These are phyloP conservation scores for Grosmannia clavigera DNA, from an alignment of 2,329 filamentous ascomycete genomes.

Conservation along the genomic window DNA sequence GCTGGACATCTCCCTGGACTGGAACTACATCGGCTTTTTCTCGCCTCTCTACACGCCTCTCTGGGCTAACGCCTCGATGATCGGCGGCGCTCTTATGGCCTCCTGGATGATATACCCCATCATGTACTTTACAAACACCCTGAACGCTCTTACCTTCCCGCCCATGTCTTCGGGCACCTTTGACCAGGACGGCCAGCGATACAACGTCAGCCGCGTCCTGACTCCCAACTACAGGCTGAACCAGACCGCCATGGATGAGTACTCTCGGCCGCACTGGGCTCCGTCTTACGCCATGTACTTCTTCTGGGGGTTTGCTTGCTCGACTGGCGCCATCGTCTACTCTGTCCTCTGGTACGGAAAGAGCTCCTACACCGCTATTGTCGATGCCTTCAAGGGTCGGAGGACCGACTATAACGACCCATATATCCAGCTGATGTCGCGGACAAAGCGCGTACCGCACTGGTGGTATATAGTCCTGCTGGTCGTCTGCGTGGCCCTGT, in stretches of 20 bases:
- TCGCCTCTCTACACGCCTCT: constrained; percentile 21
- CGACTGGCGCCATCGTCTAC: constrained; percentile 19
- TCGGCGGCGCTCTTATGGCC: constrained; percentile 21
- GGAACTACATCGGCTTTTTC: constrained; percentile 28
- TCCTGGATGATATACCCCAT: constrained; percentile 25
- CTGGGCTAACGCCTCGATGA: constrained; percentile 23
- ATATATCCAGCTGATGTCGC: constrained; percentile 12
- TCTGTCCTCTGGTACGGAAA: constrained; percentile 23
- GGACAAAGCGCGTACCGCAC: constrained; percentile 10
- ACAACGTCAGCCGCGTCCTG: constrained; percentile 30
- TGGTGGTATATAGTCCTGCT: constrained; percentile 18
- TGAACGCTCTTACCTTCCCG: constrained; percentile 26
- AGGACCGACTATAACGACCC: constrained; percentile 19
- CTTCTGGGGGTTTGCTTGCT: constrained; percentile 22
- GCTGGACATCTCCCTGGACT: constrained; percentile 28
- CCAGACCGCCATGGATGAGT: constrained; percentile 18
- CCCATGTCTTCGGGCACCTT: constrained; percentile 23
- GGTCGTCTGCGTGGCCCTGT: constrained; percentile 21
- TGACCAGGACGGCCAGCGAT: constrained; percentile 19
- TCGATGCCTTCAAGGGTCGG: constrained; percentile 24
- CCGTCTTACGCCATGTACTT: constrained; percentile 24
- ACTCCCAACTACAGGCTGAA: constrained; percentile 25
- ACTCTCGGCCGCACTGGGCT: constrained; percentile 29
- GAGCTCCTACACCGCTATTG: constrained; percentile 29
- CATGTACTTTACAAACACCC: constrained; percentile 29